Evolutionary conservation across 1,139 yeast species (phyloP), one percentile per base, ranked within the genome.

Genomic region (Pichia sp.): DNA sequence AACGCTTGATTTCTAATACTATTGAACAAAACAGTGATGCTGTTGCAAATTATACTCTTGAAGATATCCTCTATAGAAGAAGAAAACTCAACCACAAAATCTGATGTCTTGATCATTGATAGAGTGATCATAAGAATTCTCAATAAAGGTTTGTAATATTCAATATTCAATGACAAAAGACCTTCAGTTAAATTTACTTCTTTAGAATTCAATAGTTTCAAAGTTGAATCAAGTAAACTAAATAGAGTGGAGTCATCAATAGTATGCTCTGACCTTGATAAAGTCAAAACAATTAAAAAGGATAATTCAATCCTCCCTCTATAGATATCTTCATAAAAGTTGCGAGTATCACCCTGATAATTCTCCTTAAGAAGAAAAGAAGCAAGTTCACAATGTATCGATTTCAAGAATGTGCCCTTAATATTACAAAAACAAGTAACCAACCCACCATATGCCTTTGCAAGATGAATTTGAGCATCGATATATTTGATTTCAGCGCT

Each of bases 381-480:
- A 3, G 77, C 60, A 69, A 41, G 77, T 64, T 20, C 61, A 61
- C 51, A 74, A 57, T 49, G 69, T 1, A 67, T 57, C 0, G 60
- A 41, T 39, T 59, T 59, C 14, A 75, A 53, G 1, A 58, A 54
- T 4, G 52, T 52, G 34, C 50, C 55, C 14, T 55, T 52, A 17
- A 62, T 65, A 28, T 61, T 66, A 51, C 80, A 72, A 49, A 73
- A 73, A 0, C 93, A 77, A 0, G 93, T 79, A 24, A 84, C 49
- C 14, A 88, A 64, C 1, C 91, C 88, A 39, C 93, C 89, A 72
- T 84, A 79, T 0, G 95, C 74, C 54, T 79, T 80, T 3, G 85
- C 80, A 22, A 83, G 73, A 3, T 74, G 66, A 19, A 80, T 67
- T 55, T 86, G 95, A 1, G 91, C 73, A 39, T 77, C 72, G 18